Evolutionary conservation across 148 eudicot species (phyloP).

Genomic region (Talinum fruticosum): DNA sequence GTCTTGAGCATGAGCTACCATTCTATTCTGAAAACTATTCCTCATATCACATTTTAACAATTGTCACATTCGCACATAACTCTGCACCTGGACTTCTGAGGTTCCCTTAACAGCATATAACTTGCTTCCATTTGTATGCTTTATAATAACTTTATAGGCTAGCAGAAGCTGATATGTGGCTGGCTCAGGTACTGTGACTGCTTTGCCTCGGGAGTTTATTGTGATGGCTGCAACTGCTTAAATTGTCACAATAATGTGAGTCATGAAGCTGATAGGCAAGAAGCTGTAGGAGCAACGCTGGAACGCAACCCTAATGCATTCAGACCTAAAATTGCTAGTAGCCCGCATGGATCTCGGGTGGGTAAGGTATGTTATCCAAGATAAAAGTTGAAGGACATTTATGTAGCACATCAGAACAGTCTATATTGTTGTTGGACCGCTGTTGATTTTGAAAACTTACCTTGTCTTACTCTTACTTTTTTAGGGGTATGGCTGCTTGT

Average conservation of each 20-base stretch:
- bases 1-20: not conserved
- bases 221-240: conserved; percentile 75
- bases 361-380: conserved; percentile 42
- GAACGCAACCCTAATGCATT: conserved; percentile 79
- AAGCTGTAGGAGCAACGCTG: conserved; percentile 44
- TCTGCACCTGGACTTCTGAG: not conserved
- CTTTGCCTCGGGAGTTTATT: conserved; percentile 68
- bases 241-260: conserved; percentile 66
- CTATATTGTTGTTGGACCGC: not conserved
- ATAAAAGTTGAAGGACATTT: not conserved
- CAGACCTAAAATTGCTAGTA: conserved; percentile 65
- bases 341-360: conserved; percentile 49
- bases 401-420: not conserved
- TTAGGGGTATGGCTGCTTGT: not conserved
- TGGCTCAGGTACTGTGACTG: conserved; percentile 81
- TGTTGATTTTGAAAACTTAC: not conserved
- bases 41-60: not conserved
- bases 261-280: conserved; percentile 56
- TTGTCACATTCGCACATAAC: not conserved
- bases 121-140: not conserved
- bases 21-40: not conserved
- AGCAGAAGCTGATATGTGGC: conserved; percentile 7
- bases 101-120: not conserved
- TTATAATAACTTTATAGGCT: not conserved
- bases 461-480: no score